Percentiles rank a stretch among this genome's conserved stretches.
Evolutionary conservation across 2,329 filamentous ascomycete genomes (phyloP).

Genomic region (Cladobotryum protrusum): DNA sequence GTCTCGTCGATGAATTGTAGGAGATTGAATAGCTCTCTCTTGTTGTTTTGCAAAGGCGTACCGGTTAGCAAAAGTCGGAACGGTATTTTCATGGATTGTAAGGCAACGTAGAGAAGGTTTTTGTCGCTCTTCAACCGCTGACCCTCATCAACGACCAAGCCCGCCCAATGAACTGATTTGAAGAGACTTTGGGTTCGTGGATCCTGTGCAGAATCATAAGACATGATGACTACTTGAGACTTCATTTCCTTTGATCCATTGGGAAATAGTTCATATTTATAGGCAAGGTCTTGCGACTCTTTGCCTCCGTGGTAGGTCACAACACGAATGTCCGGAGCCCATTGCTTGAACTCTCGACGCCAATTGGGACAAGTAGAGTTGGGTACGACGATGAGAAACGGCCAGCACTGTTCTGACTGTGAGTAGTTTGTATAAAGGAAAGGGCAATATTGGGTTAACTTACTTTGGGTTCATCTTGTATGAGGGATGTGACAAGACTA

Average conservation of each 20-base stretch:
- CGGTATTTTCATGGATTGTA: constrained; percentile 67
- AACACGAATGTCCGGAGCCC: constrained; percentile 78
- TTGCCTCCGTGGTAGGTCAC: constrained; percentile 87
- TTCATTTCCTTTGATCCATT: constrained; percentile 59
- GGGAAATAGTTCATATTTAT: constrained; percentile 81
- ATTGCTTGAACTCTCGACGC: constrained; percentile 91
- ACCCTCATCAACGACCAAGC: constrained; percentile 88
- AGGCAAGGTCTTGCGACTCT: constrained; percentile 67
- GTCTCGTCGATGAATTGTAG: constrained; percentile 81
- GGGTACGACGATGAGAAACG: constrained; percentile 87
- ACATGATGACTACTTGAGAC: constrained; percentile 90
- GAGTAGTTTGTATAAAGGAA: constrained; percentile 2
- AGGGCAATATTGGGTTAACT: neutral
- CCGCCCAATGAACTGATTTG: constrained; percentile 70
- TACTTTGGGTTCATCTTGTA: constrained; percentile 54
- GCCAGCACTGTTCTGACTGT: constrained; percentile 59
- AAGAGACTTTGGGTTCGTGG: constrained; percentile 61
- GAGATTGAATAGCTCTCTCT: constrained; percentile 91
- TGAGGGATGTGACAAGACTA: constrained; percentile 67
- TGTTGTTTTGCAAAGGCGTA: constrained; percentile 93
- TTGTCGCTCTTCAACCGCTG: constrained; percentile 93
- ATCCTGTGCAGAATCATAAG: constrained; percentile 83
- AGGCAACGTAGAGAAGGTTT: constrained; percentile 69
- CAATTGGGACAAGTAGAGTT: constrained; percentile 97
- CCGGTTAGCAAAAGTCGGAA: constrained; percentile 85